A percentile compares a stretch with the other conserved stretches of the same genome.
phyloP scores from a whole-genome alignment of 345 rosid species.

The Hirschfeldia incana region DNA sequence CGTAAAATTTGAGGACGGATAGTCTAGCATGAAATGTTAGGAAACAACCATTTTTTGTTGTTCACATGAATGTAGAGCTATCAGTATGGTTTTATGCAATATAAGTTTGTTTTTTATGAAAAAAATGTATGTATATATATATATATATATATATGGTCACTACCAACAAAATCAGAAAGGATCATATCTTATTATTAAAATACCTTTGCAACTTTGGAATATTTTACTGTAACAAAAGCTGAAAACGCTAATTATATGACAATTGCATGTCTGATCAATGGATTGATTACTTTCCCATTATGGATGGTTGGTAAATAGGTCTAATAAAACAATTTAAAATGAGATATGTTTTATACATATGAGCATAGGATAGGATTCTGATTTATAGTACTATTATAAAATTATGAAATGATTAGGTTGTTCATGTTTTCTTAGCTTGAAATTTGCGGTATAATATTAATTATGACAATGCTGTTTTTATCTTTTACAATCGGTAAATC shows the following conservation, averaged over 20 bases:
- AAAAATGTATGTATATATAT: neutral
- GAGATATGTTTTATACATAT: neutral
- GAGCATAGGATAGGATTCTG: neutral
- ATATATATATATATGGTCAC: neutral
- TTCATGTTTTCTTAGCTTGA: neutral
- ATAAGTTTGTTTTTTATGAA: too few relatives aligned
- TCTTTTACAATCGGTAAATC: neutral
- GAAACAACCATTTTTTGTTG: too few relatives aligned
- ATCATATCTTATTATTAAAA: neutral
- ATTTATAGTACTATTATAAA: neutral
- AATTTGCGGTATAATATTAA: neutral
- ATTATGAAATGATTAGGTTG: neutral
- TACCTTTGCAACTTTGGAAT: neutral
- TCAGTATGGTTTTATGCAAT: too few relatives aligned
- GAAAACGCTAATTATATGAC: neutral
- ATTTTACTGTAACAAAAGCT: neutral
- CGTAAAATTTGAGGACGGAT: too few relatives aligned
- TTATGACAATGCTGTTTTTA: neutral
- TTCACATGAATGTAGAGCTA: too few relatives aligned
- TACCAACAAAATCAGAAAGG: neutral
- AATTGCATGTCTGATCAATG: neutral
- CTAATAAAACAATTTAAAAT: neutral
- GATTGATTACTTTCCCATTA: neutral
- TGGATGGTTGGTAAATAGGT: neutral
- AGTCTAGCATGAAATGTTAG: too few relatives aligned